Conservation (phyloP, 306 rosid species). For the Casuarina glauca region DNA sequence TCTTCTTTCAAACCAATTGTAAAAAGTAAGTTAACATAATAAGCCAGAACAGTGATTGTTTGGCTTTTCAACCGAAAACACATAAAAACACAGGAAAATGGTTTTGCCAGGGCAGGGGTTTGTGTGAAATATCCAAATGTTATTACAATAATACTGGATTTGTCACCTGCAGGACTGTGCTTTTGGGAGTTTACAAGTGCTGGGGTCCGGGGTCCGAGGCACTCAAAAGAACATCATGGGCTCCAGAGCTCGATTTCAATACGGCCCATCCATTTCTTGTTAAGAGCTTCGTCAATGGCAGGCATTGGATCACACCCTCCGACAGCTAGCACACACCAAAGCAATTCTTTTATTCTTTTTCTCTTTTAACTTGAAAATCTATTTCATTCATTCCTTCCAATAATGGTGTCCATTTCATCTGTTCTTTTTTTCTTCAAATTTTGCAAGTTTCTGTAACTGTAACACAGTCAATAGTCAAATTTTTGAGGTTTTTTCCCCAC, state of each 20-base stretch:
- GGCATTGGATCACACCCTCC: conserved; percentile 82
- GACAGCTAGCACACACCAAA: conserved; percentile 49
- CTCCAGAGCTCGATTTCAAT: conserved; percentile 59
- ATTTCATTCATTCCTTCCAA: conserved; percentile 5
- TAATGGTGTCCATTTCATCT: not conserved
- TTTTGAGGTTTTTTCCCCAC: too few species aligned
- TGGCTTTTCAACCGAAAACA: too few species aligned
- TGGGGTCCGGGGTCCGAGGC: conserved; percentile 82
- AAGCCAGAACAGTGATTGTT: too few species aligned
- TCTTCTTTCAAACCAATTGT: too few species aligned
- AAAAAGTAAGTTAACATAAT: too few species aligned
- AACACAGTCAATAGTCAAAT: too few species aligned
- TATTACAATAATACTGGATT: not conserved
- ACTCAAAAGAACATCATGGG: conserved; percentile 56
- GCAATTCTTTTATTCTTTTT: not conserved
- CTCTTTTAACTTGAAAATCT: conserved; percentile 1
- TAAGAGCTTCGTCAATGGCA: conserved; percentile 88
- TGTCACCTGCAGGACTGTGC: conserved; percentile 53
- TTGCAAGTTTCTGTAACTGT: not conserved
- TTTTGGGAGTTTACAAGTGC: conserved; percentile 78
- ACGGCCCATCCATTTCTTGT: conserved; percentile 73
- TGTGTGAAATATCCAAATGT: too few species aligned
- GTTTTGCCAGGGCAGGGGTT: too few species aligned
- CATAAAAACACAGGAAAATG: too few species aligned
- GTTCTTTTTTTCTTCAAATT: too few species aligned